Percentiles rank a stretch among this genome's conserved stretches.
phyloP scores from a whole-genome alignment of 2,329 filamentous ascomycete genomes.

The Lecanicillium sp. region DNA sequence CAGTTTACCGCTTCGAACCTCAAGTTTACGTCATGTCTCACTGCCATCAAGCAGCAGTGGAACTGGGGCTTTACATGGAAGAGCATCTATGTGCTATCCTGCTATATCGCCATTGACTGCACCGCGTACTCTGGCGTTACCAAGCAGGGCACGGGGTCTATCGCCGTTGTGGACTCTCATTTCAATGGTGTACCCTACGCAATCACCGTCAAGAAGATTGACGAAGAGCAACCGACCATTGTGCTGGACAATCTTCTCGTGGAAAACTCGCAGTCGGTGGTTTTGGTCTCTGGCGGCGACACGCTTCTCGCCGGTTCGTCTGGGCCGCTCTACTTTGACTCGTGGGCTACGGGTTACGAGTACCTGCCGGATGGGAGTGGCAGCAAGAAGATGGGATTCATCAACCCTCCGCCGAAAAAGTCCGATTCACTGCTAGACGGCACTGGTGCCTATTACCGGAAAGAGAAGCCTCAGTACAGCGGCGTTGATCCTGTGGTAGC shows the following conservation, averaged over 20 bases:
- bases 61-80: conserved; percentile 60
- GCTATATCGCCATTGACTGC: conserved; percentile 55
- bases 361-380: too few species aligned
- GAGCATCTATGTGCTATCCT: conserved; percentile 54
- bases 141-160: conserved; percentile 57
- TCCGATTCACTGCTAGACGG: too few species aligned
- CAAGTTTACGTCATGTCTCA: conserved; percentile 55
- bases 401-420: too few species aligned
- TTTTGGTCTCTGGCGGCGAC: too few species aligned
- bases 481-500: background rate
- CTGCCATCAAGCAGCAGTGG: conserved; percentile 62
- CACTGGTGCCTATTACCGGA: background rate
- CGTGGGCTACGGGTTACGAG: too few species aligned
- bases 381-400: too few species aligned
- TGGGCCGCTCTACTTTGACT: too few species aligned
- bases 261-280: too few species aligned
- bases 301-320: too few species aligned
- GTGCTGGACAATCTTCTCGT: conserved; percentile 19
- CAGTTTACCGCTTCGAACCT: conserved; percentile 61
- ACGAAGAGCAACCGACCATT: conserved; percentile 15
- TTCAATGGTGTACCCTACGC: conserved; percentile 19
- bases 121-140: conserved; percentile 39
- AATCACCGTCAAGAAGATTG: conserved; percentile 11
- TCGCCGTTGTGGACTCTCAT: conserved; percentile 59
- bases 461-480: too few species aligned